Evolutionary conservation across 2,329 filamentous ascomycete species (phyloP), one percentile per base, ranked within the genome.

Genomic region (Boeremia lycopersici): DNA sequence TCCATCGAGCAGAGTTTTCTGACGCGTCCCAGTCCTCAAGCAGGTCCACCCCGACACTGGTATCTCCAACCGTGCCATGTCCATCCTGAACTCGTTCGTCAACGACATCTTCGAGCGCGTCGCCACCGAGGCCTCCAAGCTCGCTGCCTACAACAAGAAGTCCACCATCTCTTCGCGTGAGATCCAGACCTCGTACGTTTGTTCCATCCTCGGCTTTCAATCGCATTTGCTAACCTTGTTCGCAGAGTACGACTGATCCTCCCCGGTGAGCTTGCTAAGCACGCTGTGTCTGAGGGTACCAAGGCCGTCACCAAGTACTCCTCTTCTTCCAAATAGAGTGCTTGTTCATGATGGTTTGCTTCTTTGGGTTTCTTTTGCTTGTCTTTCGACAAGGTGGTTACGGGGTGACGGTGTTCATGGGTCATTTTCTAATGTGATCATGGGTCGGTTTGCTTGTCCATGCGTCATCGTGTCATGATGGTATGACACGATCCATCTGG

Each of bases 261-360:
- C 49, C 95, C 95, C 41, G 95, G 95, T 83, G 95, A 99, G 84
- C 87, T 99, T 71, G 95, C 95, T 79, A 99, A 99, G 89, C 95
- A 99, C 82, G 95, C 95, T 69, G 95, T 99, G 43, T 99, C 95
- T 72, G 95, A 99, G 84, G 95, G 95, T 77, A 99, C 95, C 79
- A 99, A 99, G 91, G 95, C 95, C 55, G 95, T 99, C 71, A 99
- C 95, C 86, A 99, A 99, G 89, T 99, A 98, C 87, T 98, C 93
- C 70, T 97, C 93, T 57, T 97, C 93, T 76, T 95, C 93, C 81
- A 99, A 98, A 91, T 98, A 96, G 63, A 86, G 81, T 74, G 65
- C 58, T 73, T 73, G 71, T 72, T 63, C 76, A 23, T 69, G 73
- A 60, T 53, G 65, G 67, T 57, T 68, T 72, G 74, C 73, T 78